phyloP scores from a whole-genome alignment of 257 asterid genomes.

The Plantago elongata region DNA sequence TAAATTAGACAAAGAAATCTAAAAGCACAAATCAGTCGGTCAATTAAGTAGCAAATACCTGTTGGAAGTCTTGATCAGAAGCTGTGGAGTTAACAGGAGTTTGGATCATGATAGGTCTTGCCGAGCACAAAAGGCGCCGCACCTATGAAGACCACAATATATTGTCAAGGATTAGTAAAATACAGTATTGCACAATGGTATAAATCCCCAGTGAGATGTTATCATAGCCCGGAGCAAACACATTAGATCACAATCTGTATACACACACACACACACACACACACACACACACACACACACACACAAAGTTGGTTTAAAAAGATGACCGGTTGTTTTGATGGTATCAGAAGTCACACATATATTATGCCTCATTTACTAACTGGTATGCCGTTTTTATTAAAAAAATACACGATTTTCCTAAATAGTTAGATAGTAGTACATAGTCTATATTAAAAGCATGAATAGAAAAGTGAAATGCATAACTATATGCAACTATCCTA shows the following conservation, averaged over 20 bases:
- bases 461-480: too few relatives aligned
- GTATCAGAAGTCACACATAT: too few relatives aligned
- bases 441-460: too few relatives aligned
- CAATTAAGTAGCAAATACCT: conserved; percentile 49
- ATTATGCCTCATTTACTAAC: too few relatives aligned
- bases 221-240: conserved; percentile 8
- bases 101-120: conserved; percentile 83
- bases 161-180: conserved; percentile 9
- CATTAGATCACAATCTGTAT: neutral
- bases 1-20: conserved; percentile 1
- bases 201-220: neutral
- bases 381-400: too few relatives aligned
- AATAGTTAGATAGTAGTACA: too few relatives aligned
- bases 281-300: too few relatives aligned
- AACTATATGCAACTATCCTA: too few relatives aligned
- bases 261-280: too few relatives aligned
- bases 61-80: conserved; percentile 95
- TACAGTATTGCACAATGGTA: neutral
- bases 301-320: too few relatives aligned
- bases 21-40: conserved; percentile 15
- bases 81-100: conserved; percentile 90
- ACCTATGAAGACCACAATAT: conserved; percentile 43
- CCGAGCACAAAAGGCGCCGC: conserved; percentile 84
- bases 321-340: too few relatives aligned
- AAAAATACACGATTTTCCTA: too few relatives aligned